Evolutionary conservation across 2,329 filamentous ascomycete species (phyloP), one percentile per base, ranked within the genome.

Genomic region (Trichoderma koningiopsis): DNA sequence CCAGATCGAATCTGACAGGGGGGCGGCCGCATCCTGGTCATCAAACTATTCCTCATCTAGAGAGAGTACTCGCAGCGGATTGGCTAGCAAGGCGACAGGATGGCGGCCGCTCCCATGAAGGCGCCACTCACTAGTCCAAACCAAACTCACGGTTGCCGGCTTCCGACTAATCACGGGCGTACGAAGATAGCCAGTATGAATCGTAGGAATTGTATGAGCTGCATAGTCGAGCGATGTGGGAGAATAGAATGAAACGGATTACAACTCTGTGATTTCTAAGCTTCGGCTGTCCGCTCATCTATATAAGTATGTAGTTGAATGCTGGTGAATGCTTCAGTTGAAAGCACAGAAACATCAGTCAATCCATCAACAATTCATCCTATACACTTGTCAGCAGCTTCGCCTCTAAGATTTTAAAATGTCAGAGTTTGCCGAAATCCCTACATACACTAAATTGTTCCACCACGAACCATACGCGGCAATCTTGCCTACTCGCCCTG

Each of bases 401-500:
- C 49, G 14, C 3, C 11, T 7, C 52, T 5, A 31, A 5, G 19
- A 3, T 24, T 10, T 24, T 56, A 53, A 22, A 2, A 68, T 68
- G 65, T 27, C 65, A 2, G 56, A 69, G 13, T 49, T 64, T 29
- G 24, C 37, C 60, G 8, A 49, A 31, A 1, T 58, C 14, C 67
- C 67, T n/a, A 69, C 67, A 11, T 69, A 69, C 55, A 69, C 67
- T 35, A 69, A 69, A 10, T 19, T 22, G 5, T 69, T 37, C 31
- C 75, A 75, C 40, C 71, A 71, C 7, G 69, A 60, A 13, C 72
- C 72, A 8, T 82, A 82, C 60, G 72, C 76, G 0, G 68, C 71
- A 61, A 79, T 82, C 69, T 76, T 75, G 1, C 76, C 80, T 5
- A 49, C 68, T 7, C 77, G 76, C 0, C 79, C 79, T 0, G 78